Conservation (phyloP, 345 rosid species). For the Melaleuca alternifolia region DNA sequence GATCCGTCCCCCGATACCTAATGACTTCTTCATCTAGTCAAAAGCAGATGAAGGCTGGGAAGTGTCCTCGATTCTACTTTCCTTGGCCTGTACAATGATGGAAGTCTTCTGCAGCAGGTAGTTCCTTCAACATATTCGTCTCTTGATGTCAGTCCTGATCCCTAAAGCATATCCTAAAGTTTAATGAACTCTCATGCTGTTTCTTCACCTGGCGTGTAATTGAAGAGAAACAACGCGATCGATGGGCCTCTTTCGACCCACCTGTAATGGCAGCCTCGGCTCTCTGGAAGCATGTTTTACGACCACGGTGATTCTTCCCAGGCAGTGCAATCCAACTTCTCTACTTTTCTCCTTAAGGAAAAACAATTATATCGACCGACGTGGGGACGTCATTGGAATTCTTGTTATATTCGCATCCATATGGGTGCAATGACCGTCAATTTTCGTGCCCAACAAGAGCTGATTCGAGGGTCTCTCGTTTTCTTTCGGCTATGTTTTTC, state of each 20-base stretch:
- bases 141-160: not conserved
- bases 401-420: too few species aligned
- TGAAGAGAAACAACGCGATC: not conserved
- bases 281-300: not conserved
- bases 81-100: not conserved
- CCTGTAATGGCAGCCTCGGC: not conserved
- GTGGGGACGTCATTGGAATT: too few species aligned
- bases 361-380: not conserved
- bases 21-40: not conserved
- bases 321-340: not conserved
- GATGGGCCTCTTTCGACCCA: not conserved
- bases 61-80: not conserved
- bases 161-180: not conserved
- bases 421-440: too few species aligned
- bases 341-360: not conserved
- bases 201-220: not conserved
- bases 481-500: too few species aligned
- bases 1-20: too few species aligned
- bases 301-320: not conserved
- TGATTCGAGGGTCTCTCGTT: too few species aligned
- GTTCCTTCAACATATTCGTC: not conserved
- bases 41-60: not conserved
- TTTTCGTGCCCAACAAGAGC: too few species aligned
- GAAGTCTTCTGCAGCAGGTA: not conserved
- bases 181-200: not conserved